A percentile compares a stretch with the other conserved stretches of the same genome.
Conservation (phyloP, 768 basidiomycete genomes). For the Lentinula edodes region DNA sequence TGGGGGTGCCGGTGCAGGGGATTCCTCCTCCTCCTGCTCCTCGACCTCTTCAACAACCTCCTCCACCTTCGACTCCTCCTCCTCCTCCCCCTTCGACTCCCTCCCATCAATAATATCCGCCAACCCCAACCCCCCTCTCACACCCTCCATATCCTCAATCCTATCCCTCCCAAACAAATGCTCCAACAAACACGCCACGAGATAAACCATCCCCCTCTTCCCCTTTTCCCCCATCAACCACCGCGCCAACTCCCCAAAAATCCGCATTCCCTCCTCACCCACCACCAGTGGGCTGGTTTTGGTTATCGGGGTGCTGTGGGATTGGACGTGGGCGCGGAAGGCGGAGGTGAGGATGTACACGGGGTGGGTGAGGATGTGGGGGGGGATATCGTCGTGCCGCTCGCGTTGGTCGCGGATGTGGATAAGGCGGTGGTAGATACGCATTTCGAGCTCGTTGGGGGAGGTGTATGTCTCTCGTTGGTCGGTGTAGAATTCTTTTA, state of each 20-base stretch:
- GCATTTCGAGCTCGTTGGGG: constrained; percentile 91
- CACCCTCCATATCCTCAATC: constrained; percentile 67
- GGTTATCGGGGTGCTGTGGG: constrained; percentile 67
- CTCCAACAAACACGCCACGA: constrained; percentile 86
- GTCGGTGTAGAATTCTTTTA: constrained; percentile 93
- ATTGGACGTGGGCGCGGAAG: constrained; percentile 77
- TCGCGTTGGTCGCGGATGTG: constrained; percentile 85
- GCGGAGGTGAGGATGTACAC: constrained; percentile 79
- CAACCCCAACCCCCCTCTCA: constrained; percentile 51
- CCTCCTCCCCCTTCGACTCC: neutral
- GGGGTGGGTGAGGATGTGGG: constrained; percentile 60
- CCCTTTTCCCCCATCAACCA: constrained; percentile 44
- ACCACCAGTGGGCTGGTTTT: constrained; percentile 63
- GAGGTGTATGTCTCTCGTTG: constrained; percentile 57
- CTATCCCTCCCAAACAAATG: constrained; percentile 79
- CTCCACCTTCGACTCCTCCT: constrained; percentile 5
- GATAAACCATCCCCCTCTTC: constrained; percentile 61
- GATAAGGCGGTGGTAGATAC: constrained; percentile 88
- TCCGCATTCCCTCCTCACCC: constrained; percentile 59
- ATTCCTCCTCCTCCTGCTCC: constrained; percentile 18
- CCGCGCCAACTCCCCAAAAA: constrained; percentile 57
- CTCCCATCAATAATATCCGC: constrained; percentile 67
- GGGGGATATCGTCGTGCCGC: constrained; percentile 68
- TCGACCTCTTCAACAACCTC: too few species aligned
- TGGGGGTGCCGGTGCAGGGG: too few species aligned